phyloP scores from a whole-genome alignment of 148 eudicot genomes.

The Pouteria glomerata region DNA sequence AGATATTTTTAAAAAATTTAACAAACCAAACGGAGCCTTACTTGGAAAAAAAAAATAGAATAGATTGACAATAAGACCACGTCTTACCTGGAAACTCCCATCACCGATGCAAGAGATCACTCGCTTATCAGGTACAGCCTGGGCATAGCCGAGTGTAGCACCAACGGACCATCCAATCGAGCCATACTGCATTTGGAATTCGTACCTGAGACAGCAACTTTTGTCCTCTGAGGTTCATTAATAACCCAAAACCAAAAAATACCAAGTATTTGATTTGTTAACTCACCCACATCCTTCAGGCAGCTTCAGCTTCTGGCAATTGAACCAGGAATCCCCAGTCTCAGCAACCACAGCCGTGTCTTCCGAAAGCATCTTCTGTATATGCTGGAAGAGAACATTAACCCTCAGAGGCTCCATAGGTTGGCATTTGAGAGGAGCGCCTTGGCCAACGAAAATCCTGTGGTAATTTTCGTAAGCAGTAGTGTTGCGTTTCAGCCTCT shows the following conservation, averaged over 20 bases:
- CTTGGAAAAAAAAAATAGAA: too few species aligned
- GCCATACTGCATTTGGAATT: conserved; percentile 32
- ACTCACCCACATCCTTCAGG: background rate
- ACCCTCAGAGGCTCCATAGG: background rate
- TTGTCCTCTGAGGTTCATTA: conserved; percentile 2
- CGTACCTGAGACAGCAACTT: conserved; percentile 27
- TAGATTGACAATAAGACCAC: too few species aligned
- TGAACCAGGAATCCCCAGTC: background rate
- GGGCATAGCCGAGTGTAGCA: conserved; percentile 28
- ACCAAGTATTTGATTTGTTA: background rate
- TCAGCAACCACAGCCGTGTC: background rate
- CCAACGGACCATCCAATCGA: conserved; percentile 31
- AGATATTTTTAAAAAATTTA: too few species aligned
- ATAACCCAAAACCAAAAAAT: background rate
- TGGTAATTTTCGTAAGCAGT: conserved; percentile 39
- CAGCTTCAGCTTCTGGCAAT: background rate
- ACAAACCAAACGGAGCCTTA: too few species aligned
- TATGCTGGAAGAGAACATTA: background rate
- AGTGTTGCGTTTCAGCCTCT: conserved; percentile 28
- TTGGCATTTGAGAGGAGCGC: conserved; percentile 22
- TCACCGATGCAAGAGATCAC: conserved; percentile 31
- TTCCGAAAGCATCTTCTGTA: background rate
- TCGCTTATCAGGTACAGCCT: conserved; percentile 22
- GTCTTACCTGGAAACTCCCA: conserved; percentile 32
- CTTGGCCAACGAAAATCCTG: conserved; percentile 37